Conservation (phyloP, 345 rosid genomes). For the Luvunga scandens region DNA sequence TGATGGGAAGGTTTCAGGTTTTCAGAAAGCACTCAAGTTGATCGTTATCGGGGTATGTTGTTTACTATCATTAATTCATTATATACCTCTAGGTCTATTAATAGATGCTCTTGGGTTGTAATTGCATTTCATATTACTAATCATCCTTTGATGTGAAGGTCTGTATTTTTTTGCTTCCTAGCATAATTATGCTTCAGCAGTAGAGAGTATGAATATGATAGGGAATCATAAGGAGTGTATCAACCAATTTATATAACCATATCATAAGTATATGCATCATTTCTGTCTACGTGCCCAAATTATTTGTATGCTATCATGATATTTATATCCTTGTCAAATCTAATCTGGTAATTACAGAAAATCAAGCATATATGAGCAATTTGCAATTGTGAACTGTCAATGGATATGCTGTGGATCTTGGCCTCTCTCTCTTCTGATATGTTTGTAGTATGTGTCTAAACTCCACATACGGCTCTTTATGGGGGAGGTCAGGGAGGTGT, state of each 20-base stretch:
- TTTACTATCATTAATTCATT: neutral
- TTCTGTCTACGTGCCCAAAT: neutral
- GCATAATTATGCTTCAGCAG: neutral
- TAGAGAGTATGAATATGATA: neutral
- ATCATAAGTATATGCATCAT: neutral
- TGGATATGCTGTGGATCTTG: neutral
- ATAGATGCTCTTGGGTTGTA: neutral
- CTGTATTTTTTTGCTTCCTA: neutral
- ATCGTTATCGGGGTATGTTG: slow-evolving; percentile 79
- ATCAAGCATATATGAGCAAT: slow-evolving; percentile 1
- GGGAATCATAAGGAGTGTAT: neutral
- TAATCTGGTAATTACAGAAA: neutral
- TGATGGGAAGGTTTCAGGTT: slow-evolving; percentile 76
- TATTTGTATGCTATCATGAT: neutral
- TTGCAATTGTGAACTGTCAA: neutral
- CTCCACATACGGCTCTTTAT: neutral
- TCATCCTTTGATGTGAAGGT: neutral
- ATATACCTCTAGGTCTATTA: neutral
- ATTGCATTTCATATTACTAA: neutral
- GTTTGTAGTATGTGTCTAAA: neutral
- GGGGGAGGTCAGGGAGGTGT: neutral
- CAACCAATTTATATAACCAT: neutral
- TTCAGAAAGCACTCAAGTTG: slow-evolving; percentile 70
- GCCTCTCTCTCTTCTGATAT: neutral
- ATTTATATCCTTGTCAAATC: neutral